A percentile compares a stretch with the other conserved stretches of the same genome.
Conservation (phyloP, 2,329 filamentous ascomycete species). For the Ciborinia camelliae region DNA sequence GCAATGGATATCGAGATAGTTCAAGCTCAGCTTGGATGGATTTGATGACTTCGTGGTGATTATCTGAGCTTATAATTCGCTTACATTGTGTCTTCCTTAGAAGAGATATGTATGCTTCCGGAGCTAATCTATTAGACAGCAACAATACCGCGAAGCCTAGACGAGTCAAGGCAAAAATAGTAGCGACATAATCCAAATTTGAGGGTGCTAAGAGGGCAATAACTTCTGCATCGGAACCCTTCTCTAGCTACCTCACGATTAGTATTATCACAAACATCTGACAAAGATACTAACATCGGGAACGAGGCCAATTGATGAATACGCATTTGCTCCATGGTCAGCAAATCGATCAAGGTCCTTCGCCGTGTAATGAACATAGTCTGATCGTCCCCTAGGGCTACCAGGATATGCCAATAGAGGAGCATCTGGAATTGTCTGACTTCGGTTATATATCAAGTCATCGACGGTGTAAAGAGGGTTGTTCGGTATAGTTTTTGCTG, state of each 20-base stretch:
- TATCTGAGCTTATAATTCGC: conserved; percentile 12
- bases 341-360: conserved; percentile 35
- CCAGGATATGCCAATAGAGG: conserved; percentile 34
- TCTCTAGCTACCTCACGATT: background rate
- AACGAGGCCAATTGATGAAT: conserved; percentile 26
- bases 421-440: conserved; percentile 26
- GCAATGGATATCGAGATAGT: conserved; percentile 29
- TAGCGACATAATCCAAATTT: conserved; percentile 50
- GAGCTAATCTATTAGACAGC: conserved; percentile 52
- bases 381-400: conserved; percentile 23
- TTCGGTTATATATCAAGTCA: conserved; percentile 30
- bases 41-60: conserved; percentile 20
- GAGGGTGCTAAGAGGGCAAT: conserved; percentile 29
- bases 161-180: conserved; percentile 50
- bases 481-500: background rate
- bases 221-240: conserved; percentile 18
- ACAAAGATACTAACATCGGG: conserved; percentile 19
- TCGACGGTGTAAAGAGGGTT: conserved; percentile 26
- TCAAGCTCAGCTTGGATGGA: conserved; percentile 23
- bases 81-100: conserved; percentile 42
- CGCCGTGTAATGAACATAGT: conserved; percentile 35
- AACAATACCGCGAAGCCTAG: conserved; percentile 53
- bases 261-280: background rate
- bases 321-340: conserved; percentile 31
- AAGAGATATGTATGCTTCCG: conserved; percentile 48